A percentile compares a stretch with the other conserved stretches of the same genome.
Evolutionary conservation across 345 rosid species (phyloP).

Genomic region (Lepidium aucheri): DNA sequence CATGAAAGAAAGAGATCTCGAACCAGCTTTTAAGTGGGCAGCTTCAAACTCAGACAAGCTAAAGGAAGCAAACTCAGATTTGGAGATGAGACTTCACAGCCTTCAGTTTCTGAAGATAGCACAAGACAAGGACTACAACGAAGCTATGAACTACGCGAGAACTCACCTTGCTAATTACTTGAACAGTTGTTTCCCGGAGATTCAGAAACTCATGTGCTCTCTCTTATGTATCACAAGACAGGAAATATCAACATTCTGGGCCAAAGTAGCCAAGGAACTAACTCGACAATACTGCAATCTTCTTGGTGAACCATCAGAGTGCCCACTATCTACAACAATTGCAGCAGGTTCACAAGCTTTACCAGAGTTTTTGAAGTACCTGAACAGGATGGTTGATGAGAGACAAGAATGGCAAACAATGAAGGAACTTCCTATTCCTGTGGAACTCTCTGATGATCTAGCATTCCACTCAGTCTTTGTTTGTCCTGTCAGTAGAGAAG

Average conservation of each 20-base stretch:
- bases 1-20: constrained; percentile 36
- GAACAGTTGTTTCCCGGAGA: constrained; percentile 13
- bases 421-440: constrained; percentile 57
- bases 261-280: constrained; percentile 38
- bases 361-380: constrained; percentile 50
- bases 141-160: constrained; percentile 53
- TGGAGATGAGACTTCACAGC: constrained; percentile 52
- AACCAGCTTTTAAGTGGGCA: constrained; percentile 53
- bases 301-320: constrained; percentile 43
- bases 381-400: constrained; percentile 44
- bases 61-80: constrained; percentile 49
- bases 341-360: constrained; percentile 54
- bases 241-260: constrained; percentile 39
- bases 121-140: constrained; percentile 27
- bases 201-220: constrained; percentile 51
- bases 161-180: constrained; percentile 34
- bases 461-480: constrained; percentile 56
- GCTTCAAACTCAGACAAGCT: constrained; percentile 44
- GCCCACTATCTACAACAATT: constrained; percentile 38
- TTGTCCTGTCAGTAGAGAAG: constrained; percentile 60
- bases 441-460: constrained; percentile 44
- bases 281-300: constrained; percentile 51
- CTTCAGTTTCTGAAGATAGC: constrained; percentile 48
- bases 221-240: constrained; percentile 45
- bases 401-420: constrained; percentile 55